Conservation (phyloP, 371 early-diverging fungal species). For the Entomophthora muscae region DNA sequence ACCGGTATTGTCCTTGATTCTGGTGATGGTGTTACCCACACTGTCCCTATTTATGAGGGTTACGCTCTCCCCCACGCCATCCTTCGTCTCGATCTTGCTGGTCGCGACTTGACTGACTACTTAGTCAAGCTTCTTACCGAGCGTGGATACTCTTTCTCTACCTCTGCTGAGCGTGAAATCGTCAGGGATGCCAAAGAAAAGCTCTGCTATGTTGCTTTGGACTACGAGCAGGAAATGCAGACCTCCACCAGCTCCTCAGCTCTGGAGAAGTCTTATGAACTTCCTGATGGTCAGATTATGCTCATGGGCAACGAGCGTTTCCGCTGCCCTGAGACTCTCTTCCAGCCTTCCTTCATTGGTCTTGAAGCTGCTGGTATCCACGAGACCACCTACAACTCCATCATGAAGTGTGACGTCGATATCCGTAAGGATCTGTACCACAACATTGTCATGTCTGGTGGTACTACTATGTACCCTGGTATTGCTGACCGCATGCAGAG, state of each 20-base stretch:
- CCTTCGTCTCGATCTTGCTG: slow-evolving; percentile 86
- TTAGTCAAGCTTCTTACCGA: slow-evolving; percentile 95
- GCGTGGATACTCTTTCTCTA: slow-evolving; percentile 97
- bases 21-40: slow-evolving; percentile 99
- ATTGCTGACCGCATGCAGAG: slow-evolving; percentile 31
- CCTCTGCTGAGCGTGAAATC: slow-evolving; percentile 99
- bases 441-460: slow-evolving; percentile 90
- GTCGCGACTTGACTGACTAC: slow-evolving; percentile 97
- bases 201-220: slow-evolving; percentile 97
- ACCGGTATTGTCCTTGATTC: slow-evolving; percentile 99
- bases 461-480: slow-evolving; percentile 92
- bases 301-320: slow-evolving; percentile 97
- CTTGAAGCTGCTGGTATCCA: slow-evolving; percentile 87
- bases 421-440: slow-evolving; percentile 93
- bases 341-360: slow-evolving; percentile 94
- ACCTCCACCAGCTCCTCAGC: slow-evolving; percentile 85
- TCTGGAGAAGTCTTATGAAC: slow-evolving; percentile 94
- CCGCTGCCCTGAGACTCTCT: slow-evolving; percentile 97
- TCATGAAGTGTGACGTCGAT: slow-evolving; percentile 97
- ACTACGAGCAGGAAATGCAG: slow-evolving; percentile 97
- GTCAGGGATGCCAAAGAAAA: slow-evolving; percentile 99
- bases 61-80: slow-evolving; percentile 98
- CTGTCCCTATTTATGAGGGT: slow-evolving; percentile 99
- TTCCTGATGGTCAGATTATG: slow-evolving; percentile 99
- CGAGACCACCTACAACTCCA: slow-evolving; percentile 87